Conservation (phyloP, 495 filamentous ascomycete genomes). For the Coniosporium apollinis region DNA sequence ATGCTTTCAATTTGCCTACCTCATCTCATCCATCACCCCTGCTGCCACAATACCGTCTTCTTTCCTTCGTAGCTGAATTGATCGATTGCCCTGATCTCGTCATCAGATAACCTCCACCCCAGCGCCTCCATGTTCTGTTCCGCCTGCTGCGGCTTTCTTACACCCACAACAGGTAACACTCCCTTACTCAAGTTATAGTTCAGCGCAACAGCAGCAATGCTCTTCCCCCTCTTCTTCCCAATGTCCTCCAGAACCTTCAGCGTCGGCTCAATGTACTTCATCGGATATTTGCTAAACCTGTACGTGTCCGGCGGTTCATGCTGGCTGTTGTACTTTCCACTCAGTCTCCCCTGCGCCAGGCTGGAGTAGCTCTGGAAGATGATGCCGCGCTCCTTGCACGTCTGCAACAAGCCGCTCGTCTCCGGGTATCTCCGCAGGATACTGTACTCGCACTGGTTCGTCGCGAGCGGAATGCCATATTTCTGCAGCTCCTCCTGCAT, state of each 20-base stretch:
- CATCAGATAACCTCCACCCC: slow-evolving; percentile 10
- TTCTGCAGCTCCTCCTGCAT: slow-evolving; percentile 16
- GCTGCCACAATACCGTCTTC: slow-evolving; percentile 9
- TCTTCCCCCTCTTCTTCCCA: slow-evolving; percentile 13
- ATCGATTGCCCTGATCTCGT: slow-evolving; percentile 13
- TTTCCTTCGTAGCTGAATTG: slow-evolving; percentile 10
- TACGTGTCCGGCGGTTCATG: slow-evolving; percentile 10
- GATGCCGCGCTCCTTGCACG: slow-evolving; percentile 12
- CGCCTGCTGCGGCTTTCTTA: slow-evolving; percentile 11
- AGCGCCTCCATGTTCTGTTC: slow-evolving; percentile 9
- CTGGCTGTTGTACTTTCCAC: slow-evolving; percentile 10
- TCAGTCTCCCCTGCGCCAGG: slow-evolving; percentile 11
- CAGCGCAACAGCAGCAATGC: slow-evolving; percentile 23
- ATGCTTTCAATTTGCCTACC: too few species aligned
- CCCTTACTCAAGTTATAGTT: slow-evolving; percentile 26
- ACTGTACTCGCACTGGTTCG: slow-evolving; percentile 13
- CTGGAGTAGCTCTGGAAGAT: slow-evolving; percentile 12
- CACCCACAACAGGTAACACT: slow-evolving; percentile 11
- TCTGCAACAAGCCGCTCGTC: slow-evolving; percentile 4
- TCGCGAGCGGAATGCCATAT: slow-evolving; percentile 12
- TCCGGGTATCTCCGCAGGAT: slow-evolving; percentile 12
- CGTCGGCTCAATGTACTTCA: slow-evolving; percentile 23
- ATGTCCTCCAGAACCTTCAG: slow-evolving; percentile 19
- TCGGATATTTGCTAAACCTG: slow-evolving; percentile 18
- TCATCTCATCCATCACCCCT: too few species aligned